Conservation (phyloP, 257 asterid genomes). For the Solanum bukasovii region DNA sequence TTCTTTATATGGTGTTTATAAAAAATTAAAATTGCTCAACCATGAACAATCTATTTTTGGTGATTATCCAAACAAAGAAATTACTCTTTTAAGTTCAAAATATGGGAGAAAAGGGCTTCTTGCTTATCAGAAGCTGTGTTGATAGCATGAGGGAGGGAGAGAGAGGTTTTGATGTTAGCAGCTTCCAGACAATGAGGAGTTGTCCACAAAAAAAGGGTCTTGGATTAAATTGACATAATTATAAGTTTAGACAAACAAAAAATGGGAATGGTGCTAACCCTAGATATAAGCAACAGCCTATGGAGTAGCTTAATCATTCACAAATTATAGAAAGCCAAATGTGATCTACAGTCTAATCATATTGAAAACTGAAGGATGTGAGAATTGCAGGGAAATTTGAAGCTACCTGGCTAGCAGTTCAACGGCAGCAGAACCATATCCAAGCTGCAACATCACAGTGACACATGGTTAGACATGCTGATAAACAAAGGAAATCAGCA, state of each 20-base stretch:
- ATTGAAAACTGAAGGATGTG: not conserved
- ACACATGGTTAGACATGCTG: not conserved
- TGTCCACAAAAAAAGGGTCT: not conserved
- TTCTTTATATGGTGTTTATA: not conserved
- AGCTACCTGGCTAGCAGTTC: slow-evolving; percentile 68
- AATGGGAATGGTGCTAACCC: not conserved
- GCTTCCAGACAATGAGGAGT: not conserved
- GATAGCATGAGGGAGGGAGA: not conserved
- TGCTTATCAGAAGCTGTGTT: not conserved
- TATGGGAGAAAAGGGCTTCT: not conserved
- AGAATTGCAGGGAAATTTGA: not conserved
- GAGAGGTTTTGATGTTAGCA: not conserved
- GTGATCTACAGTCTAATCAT: not conserved
- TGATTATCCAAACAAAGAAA: not conserved
- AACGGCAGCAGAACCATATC: slow-evolving; percentile 85
- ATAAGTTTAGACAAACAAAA: not conserved
- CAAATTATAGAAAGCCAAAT: not conserved
- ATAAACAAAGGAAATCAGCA: not conserved
- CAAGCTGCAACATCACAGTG: slow-evolving; percentile 47
- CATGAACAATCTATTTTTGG: not conserved
- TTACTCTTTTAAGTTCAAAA: not conserved
- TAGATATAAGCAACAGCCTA: not conserved
- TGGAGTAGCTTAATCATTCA: not conserved
- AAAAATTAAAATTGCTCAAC: not conserved
- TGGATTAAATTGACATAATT: not conserved